Evolutionary conservation across 495 filamentous ascomycete genomes (phyloP).

Genomic region (Talaromyces ruber): DNA sequence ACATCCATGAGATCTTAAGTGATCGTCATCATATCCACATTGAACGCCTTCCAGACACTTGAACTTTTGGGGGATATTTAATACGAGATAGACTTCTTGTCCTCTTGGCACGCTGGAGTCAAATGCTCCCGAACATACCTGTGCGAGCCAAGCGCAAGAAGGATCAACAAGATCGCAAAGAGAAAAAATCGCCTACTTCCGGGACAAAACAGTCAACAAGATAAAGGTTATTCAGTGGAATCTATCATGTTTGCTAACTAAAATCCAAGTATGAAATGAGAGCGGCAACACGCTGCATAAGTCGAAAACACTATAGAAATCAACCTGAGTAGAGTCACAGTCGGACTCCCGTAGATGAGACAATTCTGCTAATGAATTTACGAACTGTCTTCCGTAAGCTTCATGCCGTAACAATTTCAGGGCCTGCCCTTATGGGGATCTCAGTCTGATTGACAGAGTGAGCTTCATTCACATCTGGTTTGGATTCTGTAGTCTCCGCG

Average conservation of each 20-base stretch:
- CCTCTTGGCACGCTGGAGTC: not conserved
- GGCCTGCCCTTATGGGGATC: not conserved
- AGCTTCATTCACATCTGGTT: not conserved
- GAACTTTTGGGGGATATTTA: not conserved
- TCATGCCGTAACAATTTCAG: not conserved
- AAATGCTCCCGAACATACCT: not conserved
- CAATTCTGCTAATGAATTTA: not conserved
- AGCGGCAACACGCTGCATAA: not conserved
- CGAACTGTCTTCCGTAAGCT: not conserved
- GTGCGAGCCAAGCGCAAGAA: not conserved
- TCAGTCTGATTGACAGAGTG: not conserved
- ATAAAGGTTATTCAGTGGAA: not conserved
- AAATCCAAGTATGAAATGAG: not conserved
- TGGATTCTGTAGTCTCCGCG: not conserved
- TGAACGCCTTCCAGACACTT: not conserved
- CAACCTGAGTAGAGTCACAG: not conserved
- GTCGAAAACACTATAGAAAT: not conserved
- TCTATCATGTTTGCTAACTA: not conserved
- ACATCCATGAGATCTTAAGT: not conserved
- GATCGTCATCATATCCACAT: not conserved
- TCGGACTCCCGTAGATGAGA: not conserved
- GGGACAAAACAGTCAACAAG: not conserved
- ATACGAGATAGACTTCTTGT: not conserved
- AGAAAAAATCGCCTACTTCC: not conserved
- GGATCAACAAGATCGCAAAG: not conserved